Percentiles rank a stretch among this genome's conserved stretches.
Evolutionary conservation across 2,329 filamentous ascomycete genomes (phyloP).

Genomic region (Amauroascus verrucosus): DNA sequence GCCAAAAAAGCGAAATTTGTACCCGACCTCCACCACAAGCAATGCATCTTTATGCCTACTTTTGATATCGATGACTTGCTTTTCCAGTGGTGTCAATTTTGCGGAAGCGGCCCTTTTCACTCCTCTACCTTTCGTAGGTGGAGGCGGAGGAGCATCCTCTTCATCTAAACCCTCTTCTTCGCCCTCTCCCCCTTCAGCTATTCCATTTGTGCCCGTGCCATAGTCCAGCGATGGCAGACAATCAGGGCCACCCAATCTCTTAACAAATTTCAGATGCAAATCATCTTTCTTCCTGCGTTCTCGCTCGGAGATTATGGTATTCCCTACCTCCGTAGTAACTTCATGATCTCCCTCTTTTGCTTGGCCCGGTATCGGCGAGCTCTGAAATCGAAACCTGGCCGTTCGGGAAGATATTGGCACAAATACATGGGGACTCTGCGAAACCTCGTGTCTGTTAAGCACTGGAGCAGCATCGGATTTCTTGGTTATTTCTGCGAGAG

Average conservation of each 20-base stretch:
- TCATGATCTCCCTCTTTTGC: constrained; percentile 21
- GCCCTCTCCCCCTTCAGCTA: constrained; percentile 50
- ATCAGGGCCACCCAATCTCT: constrained; percentile 78
- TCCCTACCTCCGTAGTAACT: constrained; percentile 27
- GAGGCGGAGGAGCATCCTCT: constrained; percentile 35
- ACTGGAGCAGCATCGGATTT: constrained; percentile 10
- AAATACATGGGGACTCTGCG: background rate
- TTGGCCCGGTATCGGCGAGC: constrained; percentile 29
- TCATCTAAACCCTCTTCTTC: constrained; percentile 52
- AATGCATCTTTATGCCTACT: constrained; percentile 79
- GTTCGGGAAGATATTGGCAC: constrained; percentile 38
- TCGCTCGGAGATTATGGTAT: constrained; percentile 40
- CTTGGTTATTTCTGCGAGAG: constrained; percentile 15
- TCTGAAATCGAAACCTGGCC: constrained; percentile 51
- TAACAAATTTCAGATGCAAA: constrained; percentile 75
- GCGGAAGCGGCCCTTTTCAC: constrained; percentile 56
- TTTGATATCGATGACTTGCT: constrained; percentile 90
- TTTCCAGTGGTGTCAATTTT: constrained; percentile 90
- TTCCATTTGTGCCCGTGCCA: constrained; percentile 44
- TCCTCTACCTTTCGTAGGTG: constrained; percentile 42
- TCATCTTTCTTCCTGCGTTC: constrained; percentile 53
- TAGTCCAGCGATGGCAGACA: constrained; percentile 60
- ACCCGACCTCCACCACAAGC: constrained; percentile 88
- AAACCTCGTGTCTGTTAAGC: constrained; percentile 6
- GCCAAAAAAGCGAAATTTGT: constrained; percentile 95